These are phyloP conservation scores for Lactifluus echinatus DNA, from an alignment of 768 basidiomycete genomes.

Conservation along the genomic window DNA sequence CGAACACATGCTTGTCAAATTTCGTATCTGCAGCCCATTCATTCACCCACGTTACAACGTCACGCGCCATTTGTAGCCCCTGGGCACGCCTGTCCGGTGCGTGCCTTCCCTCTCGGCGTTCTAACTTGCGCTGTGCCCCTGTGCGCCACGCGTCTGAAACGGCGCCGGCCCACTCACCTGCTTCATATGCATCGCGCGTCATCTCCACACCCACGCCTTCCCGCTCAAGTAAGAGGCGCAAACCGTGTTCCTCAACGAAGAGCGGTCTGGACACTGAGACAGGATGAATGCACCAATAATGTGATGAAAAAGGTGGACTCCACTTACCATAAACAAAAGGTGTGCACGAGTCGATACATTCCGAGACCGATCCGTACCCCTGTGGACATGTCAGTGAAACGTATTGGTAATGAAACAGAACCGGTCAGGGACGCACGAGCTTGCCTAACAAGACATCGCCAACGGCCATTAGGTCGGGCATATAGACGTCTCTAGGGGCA, in stretches of 20 bases:
- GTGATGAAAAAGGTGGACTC: not conserved
- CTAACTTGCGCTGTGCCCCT: slow-evolving; percentile 42
- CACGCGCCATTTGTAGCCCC: slow-evolving; percentile 38
- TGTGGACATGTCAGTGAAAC: slow-evolving; percentile 23
- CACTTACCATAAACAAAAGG: slow-evolving; percentile 67
- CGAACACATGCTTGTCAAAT: not conserved
- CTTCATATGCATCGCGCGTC: slow-evolving; percentile 53
- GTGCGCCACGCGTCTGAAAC: slow-evolving; percentile 49
- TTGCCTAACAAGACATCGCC: slow-evolving; percentile 74
- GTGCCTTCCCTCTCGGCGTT: slow-evolving; percentile 36
- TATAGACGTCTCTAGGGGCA: slow-evolving; percentile 69
- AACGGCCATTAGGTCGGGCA: slow-evolving; percentile 71
- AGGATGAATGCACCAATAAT: not conserved
- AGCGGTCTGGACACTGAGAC: slow-evolving; percentile 60
- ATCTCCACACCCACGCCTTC: slow-evolving; percentile 68
- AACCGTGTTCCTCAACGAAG: slow-evolving; percentile 75
- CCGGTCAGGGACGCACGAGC: slow-evolving; percentile 39
- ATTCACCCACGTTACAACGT: slow-evolving; percentile 44
- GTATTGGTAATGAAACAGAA: not conserved
- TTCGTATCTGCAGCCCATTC: slow-evolving; percentile 21
- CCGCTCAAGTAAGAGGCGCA: slow-evolving; percentile 51
- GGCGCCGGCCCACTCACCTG: slow-evolving; percentile 59
- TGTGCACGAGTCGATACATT: slow-evolving; percentile 67
- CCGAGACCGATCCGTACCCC: slow-evolving; percentile 79
- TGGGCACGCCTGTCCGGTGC: slow-evolving; percentile 35